Conservation (phyloP, 257 asterid species). For the Solanum gracilifrons region DNA sequence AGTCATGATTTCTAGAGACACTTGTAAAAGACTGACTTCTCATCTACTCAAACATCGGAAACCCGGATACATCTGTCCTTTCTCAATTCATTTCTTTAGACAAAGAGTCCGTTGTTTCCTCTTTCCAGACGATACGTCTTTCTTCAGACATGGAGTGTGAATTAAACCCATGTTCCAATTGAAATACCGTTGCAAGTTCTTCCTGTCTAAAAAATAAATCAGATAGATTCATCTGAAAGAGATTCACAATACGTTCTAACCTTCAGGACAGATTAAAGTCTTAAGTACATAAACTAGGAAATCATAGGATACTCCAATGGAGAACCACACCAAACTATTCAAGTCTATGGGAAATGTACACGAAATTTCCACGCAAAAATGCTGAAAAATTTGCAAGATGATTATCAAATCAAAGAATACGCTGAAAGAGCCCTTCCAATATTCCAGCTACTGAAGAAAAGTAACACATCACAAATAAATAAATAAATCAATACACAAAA, state of each 20-base stretch:
- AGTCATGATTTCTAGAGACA: conserved; percentile 23
- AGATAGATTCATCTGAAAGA: background rate
- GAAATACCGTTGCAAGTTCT: background rate
- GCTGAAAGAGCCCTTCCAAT: background rate
- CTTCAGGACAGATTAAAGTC: background rate
- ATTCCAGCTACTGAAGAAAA: background rate
- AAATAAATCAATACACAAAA: background rate
- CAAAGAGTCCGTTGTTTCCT: background rate
- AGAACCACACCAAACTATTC: background rate
- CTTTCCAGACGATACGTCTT: background rate
- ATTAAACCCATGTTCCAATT: background rate
- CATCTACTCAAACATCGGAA: conserved; percentile 43
- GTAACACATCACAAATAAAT: background rate
- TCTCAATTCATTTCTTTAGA: background rate
- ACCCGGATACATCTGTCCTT: background rate
- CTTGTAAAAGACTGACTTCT: conserved; percentile 38
- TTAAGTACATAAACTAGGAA: background rate
- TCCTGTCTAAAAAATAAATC: background rate
- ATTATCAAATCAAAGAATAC: background rate
- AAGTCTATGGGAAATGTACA: background rate
- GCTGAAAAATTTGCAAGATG: background rate
- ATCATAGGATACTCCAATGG: background rate
- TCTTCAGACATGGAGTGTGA: background rate
- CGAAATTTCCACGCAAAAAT: background rate
- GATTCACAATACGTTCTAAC: background rate